Conservation (phyloP, 495 filamentous ascomycete genomes). For the Tuber melanosporum region DNA sequence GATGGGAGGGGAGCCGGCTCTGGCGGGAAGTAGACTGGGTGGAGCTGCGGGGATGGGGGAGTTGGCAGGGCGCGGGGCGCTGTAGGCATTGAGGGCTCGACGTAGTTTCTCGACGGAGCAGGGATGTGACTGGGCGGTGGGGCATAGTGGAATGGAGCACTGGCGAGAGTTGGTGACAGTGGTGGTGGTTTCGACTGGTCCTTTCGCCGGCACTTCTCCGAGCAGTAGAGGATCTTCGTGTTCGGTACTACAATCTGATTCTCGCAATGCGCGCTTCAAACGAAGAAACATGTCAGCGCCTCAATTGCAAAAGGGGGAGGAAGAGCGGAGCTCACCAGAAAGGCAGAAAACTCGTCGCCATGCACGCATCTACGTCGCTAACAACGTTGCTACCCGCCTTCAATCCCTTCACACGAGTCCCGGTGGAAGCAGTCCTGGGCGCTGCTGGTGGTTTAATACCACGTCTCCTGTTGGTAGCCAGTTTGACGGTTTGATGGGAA, state of each 20-base stretch:
- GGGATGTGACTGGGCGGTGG: constrained; percentile 25
- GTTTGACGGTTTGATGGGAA: constrained; percentile 30
- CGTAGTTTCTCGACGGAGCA: constrained; percentile 34
- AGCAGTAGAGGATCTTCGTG: constrained; percentile 49
- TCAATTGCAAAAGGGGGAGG: constrained; percentile 15
- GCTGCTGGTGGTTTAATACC: constrained; percentile 42
- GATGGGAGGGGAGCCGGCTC: constrained; percentile 25
- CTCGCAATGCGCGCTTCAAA: constrained; percentile 60
- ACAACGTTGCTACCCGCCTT: constrained; percentile 31
- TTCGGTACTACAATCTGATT: constrained; percentile 66
- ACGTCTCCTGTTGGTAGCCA: constrained; percentile 41
- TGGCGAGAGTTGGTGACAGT: constrained; percentile 13
- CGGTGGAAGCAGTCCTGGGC: constrained; percentile 29
- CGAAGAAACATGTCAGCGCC: constrained; percentile 13
- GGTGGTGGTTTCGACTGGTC: constrained; percentile 39
- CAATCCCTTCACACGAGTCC: constrained; percentile 26
- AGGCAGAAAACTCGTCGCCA: constrained; percentile 42
- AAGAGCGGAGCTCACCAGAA: constrained; percentile 37
- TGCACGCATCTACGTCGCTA: constrained; percentile 32
- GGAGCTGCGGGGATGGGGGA: neutral
- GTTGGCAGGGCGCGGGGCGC: constrained; percentile 33
- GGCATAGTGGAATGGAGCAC: constrained; percentile 14
- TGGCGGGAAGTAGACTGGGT: constrained; percentile 13
- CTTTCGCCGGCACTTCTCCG: constrained; percentile 41
- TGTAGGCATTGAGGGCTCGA: constrained; percentile 40